Percentiles rank a stretch among this genome's conserved stretches.
These are phyloP conservation scores for Fusarium devonianum DNA, from an alignment of 2,329 filamentous ascomycete species.

Conservation along the genomic window DNA sequence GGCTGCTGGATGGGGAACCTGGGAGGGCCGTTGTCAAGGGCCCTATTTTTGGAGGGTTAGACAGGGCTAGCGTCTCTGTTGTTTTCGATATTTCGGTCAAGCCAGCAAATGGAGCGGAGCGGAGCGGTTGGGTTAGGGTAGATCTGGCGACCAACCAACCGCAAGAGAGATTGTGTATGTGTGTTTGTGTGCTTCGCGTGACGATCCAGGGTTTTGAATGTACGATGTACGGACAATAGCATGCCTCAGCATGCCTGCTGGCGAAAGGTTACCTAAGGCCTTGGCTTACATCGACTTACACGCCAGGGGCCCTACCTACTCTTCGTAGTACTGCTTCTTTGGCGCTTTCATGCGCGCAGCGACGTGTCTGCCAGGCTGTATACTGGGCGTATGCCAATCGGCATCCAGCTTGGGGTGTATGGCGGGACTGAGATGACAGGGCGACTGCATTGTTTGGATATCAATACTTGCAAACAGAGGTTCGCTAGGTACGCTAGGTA, in stretches of 20 bases:
- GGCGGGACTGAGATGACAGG: conserved; percentile 41
- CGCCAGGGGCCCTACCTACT: conserved; percentile 27
- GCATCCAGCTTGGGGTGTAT: conserved; percentile 35
- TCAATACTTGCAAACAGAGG: conserved; percentile 42
- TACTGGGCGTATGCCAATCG: conserved; percentile 40
- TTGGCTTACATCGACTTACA: conserved; percentile 30
- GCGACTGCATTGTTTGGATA: conserved; percentile 42
- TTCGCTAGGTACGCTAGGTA: conserved; percentile 42
- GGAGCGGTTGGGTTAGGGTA: conserved; percentile 32
- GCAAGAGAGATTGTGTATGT: not conserved
- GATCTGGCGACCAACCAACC: conserved; percentile 19
- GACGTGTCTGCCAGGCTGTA: conserved; percentile 39
- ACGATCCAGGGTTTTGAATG: conserved; percentile 19
- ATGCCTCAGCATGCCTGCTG: too few relatives aligned
- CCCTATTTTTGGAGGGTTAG: conserved; percentile 39
- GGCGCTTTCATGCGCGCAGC: conserved; percentile 27
- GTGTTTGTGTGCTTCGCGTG: conserved; percentile 6
- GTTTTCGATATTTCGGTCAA: conserved; percentile 30
- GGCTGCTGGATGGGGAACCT: conserved; percentile 30
- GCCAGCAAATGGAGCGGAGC: conserved; percentile 32
- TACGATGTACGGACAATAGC: too few relatives aligned
- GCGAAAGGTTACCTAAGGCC: conserved; percentile 16
- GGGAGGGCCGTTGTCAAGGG: conserved; percentile 26
- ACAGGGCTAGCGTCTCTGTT: conserved; percentile 25
- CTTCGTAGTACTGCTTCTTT: conserved; percentile 28